These are phyloP conservation scores for Lecanoromycetidae sp. DNA, from an alignment of 2,329 filamentous ascomycete species.

Conservation along the genomic window DNA sequence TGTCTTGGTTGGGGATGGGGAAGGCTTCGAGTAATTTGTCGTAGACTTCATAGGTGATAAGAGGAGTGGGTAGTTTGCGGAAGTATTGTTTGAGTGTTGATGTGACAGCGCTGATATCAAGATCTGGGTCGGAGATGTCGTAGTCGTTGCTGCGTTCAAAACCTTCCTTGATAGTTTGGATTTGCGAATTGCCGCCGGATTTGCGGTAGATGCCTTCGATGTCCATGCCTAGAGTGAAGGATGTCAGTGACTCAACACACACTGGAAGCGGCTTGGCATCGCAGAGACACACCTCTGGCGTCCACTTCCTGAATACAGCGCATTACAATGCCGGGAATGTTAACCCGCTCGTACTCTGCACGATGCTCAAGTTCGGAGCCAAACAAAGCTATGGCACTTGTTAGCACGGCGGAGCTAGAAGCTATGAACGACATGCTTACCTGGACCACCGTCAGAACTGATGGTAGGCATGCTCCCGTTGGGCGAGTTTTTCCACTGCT, in stretches of 20 bases:
- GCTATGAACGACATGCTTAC: constrained; percentile 24
- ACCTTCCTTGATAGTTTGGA: constrained; percentile 79
- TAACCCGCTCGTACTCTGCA: constrained; percentile 74
- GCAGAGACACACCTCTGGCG: constrained; percentile 50
- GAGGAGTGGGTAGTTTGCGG: constrained; percentile 74
- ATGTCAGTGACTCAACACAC: constrained; percentile 16
- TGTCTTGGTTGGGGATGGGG: constrained; percentile 7
- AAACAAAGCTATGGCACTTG: constrained; percentile 49
- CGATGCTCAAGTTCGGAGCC: constrained; percentile 80
- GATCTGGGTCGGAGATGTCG: constrained; percentile 83
- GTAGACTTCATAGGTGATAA: constrained; percentile 88
- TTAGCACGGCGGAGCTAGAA: constrained; percentile 6
- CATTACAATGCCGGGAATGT: constrained; percentile 81
- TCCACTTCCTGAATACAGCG: constrained; percentile 96
- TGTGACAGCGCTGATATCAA: constrained; percentile 94
- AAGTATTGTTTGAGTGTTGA: constrained; percentile 97
- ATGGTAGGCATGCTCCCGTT: constrained; percentile 34
- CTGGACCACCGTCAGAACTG: constrained; percentile 27
- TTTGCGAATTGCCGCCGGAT: constrained; percentile 82
- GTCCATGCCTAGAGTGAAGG: constrained; percentile 57
- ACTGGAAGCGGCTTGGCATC: not conserved
- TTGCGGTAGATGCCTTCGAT: constrained; percentile 97
- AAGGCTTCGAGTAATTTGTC: constrained; percentile 63
- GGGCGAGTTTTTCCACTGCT: constrained; percentile 29
- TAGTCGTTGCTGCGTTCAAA: constrained; percentile 79